Conservation (phyloP, 257 asterid species). For the Plantago ovata region DNA sequence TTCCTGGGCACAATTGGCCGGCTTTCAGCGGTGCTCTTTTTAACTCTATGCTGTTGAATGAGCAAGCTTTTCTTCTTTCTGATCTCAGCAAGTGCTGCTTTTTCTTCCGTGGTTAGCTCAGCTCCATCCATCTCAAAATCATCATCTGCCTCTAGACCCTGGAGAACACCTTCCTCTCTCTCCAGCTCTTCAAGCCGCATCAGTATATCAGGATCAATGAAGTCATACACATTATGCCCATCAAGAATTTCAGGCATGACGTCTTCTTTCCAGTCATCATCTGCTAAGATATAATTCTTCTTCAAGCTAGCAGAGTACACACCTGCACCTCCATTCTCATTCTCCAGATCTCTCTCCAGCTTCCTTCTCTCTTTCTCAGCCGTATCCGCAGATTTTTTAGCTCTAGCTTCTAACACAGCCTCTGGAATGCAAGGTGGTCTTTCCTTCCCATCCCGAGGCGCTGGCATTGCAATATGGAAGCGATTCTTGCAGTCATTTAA, state of each 20-base stretch:
- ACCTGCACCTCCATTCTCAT: constrained; percentile 99
- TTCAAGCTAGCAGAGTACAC: constrained; percentile 96
- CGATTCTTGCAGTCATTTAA: constrained; percentile 83
- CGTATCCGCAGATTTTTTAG: constrained; percentile 50
- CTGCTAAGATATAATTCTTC: constrained; percentile 72
- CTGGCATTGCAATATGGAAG: constrained; percentile 89
- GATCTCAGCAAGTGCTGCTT: constrained; percentile 55
- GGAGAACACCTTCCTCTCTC: constrained; percentile 73
- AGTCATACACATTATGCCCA: constrained; percentile 94
- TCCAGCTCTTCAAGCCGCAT: constrained; percentile 89
- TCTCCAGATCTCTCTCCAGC: constrained; percentile 85
- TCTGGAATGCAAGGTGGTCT: constrained; percentile 80
- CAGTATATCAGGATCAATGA: constrained; percentile 84
- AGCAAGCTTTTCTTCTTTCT: constrained; percentile 78
- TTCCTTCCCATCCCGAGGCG: constrained; percentile 84
- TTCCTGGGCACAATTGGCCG: constrained; percentile 79
- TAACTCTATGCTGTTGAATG: constrained; percentile 75
- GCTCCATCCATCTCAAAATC: constrained; percentile 87
- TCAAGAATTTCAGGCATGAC: constrained; percentile 79
- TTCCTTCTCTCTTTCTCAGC: constrained; percentile 60
- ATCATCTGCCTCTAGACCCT: constrained; percentile 63
- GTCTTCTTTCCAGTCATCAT: constrained; percentile 92
- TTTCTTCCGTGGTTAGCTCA: constrained; percentile 71
- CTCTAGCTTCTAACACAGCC: constrained; percentile 77
- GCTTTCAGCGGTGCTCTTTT: constrained; percentile 89